These are phyloP conservation scores for Aspergillus funiculosus DNA, from an alignment of 495 filamentous ascomycete genomes.

Conservation along the genomic window DNA sequence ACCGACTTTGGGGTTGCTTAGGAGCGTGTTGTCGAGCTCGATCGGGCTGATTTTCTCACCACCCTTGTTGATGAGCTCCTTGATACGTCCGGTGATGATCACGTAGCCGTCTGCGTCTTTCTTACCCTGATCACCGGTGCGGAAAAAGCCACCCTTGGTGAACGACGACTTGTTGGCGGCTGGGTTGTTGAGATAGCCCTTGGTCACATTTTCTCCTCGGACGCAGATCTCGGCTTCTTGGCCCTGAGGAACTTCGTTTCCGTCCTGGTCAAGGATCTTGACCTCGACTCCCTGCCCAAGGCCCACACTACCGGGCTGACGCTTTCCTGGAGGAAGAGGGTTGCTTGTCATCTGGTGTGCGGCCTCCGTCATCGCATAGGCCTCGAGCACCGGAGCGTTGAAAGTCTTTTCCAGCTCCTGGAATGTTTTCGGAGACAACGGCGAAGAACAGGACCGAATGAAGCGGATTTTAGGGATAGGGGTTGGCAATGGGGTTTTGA, in stretches of 20 bases:
- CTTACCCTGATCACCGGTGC: slow-evolving; percentile 78
- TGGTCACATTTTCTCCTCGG: slow-evolving; percentile 70
- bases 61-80: slow-evolving; percentile 80
- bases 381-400: slow-evolving; percentile 75
- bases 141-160: slow-evolving; percentile 65
- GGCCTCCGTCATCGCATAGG: slow-evolving; percentile 89
- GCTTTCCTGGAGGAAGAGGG: slow-evolving; percentile 65
- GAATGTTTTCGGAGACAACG: slow-evolving; percentile 70
- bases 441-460: slow-evolving; percentile 81
- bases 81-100: slow-evolving; percentile 72
- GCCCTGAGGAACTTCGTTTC: slow-evolving; percentile 56
- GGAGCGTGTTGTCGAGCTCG: slow-evolving; percentile 73
- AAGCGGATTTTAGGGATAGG: slow-evolving; percentile 70
- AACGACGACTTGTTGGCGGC: slow-evolving; percentile 66
- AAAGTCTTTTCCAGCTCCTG: slow-evolving; percentile 65
- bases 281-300: slow-evolving; percentile 77
- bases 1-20: slow-evolving; percentile 58
- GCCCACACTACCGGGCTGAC: slow-evolving; percentile 73
- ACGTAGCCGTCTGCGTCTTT: slow-evolving; percentile 68
- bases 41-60: slow-evolving; percentile 82
- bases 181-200: slow-evolving; percentile 76
- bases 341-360: slow-evolving; percentile 88
- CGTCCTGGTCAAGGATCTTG: slow-evolving; percentile 61
- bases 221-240: slow-evolving; percentile 75
- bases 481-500: slow-evolving; percentile 58